A percentile compares a stretch with the other conserved stretches of the same genome.
phyloP scores from a whole-genome alignment of 371 early-diverging fungal species.

The Apophysomyces sp. region DNA sequence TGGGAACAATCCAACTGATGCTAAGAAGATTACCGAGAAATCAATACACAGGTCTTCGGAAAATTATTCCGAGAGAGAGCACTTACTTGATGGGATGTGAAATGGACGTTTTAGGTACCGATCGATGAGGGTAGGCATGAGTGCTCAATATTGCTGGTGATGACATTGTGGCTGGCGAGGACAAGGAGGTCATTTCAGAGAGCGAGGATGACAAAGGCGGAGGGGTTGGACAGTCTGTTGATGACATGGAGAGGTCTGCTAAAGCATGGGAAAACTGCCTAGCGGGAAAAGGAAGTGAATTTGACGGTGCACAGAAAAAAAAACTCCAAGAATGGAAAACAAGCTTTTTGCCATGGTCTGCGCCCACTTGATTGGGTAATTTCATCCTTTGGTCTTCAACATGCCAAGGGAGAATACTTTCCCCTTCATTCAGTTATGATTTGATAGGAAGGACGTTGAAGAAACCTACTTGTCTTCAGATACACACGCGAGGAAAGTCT shows the following conservation, averaged over 20 bases:
- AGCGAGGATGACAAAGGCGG: constrained; percentile 4
- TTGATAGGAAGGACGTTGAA: too few species aligned
- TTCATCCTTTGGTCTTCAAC: too few species aligned
- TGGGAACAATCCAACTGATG: constrained; percentile 60
- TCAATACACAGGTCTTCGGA: background rate
- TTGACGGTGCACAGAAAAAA: background rate
- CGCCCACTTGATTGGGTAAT: too few species aligned
- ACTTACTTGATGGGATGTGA: constrained; percentile 59
- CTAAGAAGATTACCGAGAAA: constrained; percentile 13
- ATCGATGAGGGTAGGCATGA: constrained; percentile 3
- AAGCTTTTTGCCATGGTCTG: background rate
- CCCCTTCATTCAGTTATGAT: too few species aligned
- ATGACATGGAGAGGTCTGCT: constrained; percentile 6
- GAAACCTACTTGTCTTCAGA: too few species aligned
- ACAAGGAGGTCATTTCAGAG: background rate
- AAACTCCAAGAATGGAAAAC: background rate
- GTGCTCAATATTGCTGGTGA: background rate
- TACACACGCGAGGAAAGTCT: too few species aligned
- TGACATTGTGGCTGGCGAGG: background rate
- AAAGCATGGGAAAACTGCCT: background rate
- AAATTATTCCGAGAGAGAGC: background rate
- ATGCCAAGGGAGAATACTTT: too few species aligned
- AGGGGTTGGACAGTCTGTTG: constrained; percentile 10
- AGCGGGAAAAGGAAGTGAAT: background rate
- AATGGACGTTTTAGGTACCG: constrained; percentile 47